Conservation (phyloP, 306 rosid genomes). For the Hippophae gyantsensis region DNA sequence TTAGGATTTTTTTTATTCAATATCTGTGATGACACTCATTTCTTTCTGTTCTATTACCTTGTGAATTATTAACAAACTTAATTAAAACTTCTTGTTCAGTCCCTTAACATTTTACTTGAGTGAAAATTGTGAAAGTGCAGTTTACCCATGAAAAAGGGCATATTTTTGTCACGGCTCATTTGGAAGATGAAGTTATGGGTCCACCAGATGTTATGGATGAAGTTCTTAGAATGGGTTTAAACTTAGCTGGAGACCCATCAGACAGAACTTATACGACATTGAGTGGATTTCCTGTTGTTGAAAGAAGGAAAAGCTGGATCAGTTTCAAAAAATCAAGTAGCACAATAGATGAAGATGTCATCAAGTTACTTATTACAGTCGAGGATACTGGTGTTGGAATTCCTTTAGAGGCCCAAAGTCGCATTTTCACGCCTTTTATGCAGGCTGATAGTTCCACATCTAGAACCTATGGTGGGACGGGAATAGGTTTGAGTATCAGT, state of each 20-base stretch:
- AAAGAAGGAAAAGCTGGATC: slow-evolving; percentile 92
- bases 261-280: slow-evolving; percentile 40
- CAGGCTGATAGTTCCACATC: slow-evolving; percentile 99
- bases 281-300: slow-evolving; percentile 80
- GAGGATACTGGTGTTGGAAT: slow-evolving; percentile 99
- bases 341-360: slow-evolving; percentile 25
- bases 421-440: slow-evolving; percentile 86
- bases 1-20: slow-evolving; percentile 14
- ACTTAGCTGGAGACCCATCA: slow-evolving; percentile 27
- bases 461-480: slow-evolving; percentile 89
- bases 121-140: slow-evolving; percentile 31
- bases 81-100: not conserved
- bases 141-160: slow-evolving; percentile 77
- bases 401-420: slow-evolving; percentile 63
- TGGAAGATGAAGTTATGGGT: slow-evolving; percentile 63
- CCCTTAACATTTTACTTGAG: not conserved
- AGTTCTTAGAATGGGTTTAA: slow-evolving; percentile 62
- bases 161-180: slow-evolving; percentile 74
- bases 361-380: slow-evolving; percentile 64
- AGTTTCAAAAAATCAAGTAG: slow-evolving; percentile 35
- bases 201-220: slow-evolving; percentile 48
- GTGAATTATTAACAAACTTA: too few species aligned
- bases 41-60: too few species aligned
- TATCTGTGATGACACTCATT: too few species aligned
- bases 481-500: slow-evolving; percentile 94